phyloP scores from a whole-genome alignment of 306 rosid species.

The Dicorynia guianensis region DNA sequence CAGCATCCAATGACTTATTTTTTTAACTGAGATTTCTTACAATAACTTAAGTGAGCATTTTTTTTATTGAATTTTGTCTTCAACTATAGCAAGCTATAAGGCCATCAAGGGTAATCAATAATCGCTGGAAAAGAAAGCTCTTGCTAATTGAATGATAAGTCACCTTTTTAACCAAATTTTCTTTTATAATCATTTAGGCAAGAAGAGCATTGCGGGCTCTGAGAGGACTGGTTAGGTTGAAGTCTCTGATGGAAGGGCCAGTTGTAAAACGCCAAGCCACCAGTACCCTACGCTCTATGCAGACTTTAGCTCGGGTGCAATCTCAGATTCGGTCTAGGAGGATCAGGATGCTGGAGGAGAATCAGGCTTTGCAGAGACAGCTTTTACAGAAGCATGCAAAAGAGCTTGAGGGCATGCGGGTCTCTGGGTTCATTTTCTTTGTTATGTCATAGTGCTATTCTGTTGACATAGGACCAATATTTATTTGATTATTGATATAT shows the following conservation, averaged over 20 bases:
- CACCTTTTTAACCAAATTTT: constrained; percentile 26
- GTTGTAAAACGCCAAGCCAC: constrained; percentile 90
- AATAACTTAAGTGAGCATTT: background rate
- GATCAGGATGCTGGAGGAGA: constrained; percentile 91
- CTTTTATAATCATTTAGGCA: constrained; percentile 62
- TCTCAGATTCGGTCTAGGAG: constrained; percentile 91
- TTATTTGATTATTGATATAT: constrained; percentile 33
- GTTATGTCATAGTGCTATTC: constrained; percentile 15
- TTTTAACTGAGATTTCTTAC: background rate
- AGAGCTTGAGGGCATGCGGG: constrained; percentile 88
- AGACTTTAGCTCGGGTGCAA: constrained; percentile 93
- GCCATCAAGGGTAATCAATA: constrained; percentile 1
- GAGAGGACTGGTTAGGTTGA: constrained; percentile 93
- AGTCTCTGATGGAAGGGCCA: constrained; percentile 82
- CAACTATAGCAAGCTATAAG: background rate
- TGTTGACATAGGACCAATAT: background rate
- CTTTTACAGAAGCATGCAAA: constrained; percentile 91
- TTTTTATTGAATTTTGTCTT: constrained; percentile 16
- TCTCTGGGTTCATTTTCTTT: constrained; percentile 46
- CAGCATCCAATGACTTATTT: constrained; percentile 24
- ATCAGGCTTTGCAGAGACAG: constrained; percentile 93
- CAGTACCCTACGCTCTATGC: constrained; percentile 91
- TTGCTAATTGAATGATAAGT: constrained; percentile 24
- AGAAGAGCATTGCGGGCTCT: constrained; percentile 91
- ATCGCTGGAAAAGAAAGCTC: constrained; percentile 3